Conservation (phyloP, 768 basidiomycete genomes). For the Lactarius trivialis region DNA sequence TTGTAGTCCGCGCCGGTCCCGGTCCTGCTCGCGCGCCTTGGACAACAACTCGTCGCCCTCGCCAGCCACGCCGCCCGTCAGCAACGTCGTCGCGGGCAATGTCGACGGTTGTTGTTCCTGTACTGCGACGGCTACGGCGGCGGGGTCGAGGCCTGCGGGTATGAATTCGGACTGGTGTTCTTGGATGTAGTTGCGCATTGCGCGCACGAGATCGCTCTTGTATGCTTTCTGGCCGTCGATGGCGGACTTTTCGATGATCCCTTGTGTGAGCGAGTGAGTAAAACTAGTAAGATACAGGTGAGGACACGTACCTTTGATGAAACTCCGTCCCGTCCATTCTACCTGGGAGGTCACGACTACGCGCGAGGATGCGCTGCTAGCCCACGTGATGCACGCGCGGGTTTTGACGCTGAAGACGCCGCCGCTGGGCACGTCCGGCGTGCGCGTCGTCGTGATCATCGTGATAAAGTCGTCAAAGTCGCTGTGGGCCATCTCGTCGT, state of each 20-base stretch:
- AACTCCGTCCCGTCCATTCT: conserved; percentile 95
- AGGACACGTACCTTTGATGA: conserved; percentile 72
- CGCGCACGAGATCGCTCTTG: conserved; percentile 73
- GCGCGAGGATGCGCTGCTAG: conserved; percentile 64
- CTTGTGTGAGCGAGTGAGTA: conserved; percentile 35
- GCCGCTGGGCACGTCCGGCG: conserved; percentile 93
- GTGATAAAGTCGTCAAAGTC: conserved; percentile 82
- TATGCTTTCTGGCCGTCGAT: conserved; percentile 90
- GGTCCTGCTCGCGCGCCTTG: conserved; percentile 60
- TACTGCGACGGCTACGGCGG: conserved; percentile 43
- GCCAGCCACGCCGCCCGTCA: conserved; percentile 15
- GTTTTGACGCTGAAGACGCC: conserved; percentile 93
- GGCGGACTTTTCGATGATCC: conserved; percentile 86
- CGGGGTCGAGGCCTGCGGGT: conserved; percentile 67
- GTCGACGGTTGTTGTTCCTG: conserved; percentile 29
- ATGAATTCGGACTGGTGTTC: conserved; percentile 88
- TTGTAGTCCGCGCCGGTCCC: conserved; percentile 66
- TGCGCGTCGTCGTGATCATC: conserved; percentile 83
- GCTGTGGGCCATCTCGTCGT: conserved; percentile 71
- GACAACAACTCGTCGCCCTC: conserved; percentile 33
- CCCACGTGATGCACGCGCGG: conserved; percentile 92
- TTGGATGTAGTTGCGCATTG: conserved; percentile 84
- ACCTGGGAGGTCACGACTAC: conserved; percentile 87
- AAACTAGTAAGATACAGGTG: not conserved
- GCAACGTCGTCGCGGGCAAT: conserved; percentile 18